Base-by-base conservation (phyloP, 202 grass and related monocot species). In the Brachypodium distachyon region DNA sequence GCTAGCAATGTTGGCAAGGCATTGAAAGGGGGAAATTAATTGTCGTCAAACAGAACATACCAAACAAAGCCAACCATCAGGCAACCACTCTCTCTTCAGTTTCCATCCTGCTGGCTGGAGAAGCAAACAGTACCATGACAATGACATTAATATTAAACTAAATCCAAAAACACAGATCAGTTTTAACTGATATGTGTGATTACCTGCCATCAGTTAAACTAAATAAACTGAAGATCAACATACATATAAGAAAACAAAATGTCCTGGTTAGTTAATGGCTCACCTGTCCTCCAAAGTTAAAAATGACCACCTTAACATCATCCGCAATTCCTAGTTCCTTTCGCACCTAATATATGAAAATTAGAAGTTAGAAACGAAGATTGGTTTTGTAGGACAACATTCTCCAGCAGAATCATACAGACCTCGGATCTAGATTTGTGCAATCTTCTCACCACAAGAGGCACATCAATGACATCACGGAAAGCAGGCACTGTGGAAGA, bases 241-340 rank as follows among this genome's bases (percentile, higher is more conserved):
- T 76, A 61, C 17, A n/a, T 16, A 64, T 55, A 74, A 77, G 19
- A 7, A 77, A 68, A 21, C 34, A 64, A 1, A 68, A 37, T 57
- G 13, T 73, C 21, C 25, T n/a, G 27, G 37, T 23, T 55, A 73
- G 34, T 62, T 63, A 57, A 80, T 54, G 54, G 60, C 31, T 28
- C 71, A 98, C 95, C 87, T 98, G 95, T 78, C 96, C 95, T 57
- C 91, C 95, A 74, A 98, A 98, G 78, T 98, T 98, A 82, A 98
- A 98, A 81, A 98, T 95, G 59, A 98, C 80, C 40, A 98, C 83
- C 86, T 98, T 98, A 64, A 90, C 81, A 85, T 92, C 87, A 77
- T 98, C 77, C 60, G 82, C 69, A 61, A 98, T 95, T 70, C 91
- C 91, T 37, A 98, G 81, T 88, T 92, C 87, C 69, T 88, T 82